phyloP scores from a whole-genome alignment of 176 grass and related monocot species.

The Cocos nucifera region DNA sequence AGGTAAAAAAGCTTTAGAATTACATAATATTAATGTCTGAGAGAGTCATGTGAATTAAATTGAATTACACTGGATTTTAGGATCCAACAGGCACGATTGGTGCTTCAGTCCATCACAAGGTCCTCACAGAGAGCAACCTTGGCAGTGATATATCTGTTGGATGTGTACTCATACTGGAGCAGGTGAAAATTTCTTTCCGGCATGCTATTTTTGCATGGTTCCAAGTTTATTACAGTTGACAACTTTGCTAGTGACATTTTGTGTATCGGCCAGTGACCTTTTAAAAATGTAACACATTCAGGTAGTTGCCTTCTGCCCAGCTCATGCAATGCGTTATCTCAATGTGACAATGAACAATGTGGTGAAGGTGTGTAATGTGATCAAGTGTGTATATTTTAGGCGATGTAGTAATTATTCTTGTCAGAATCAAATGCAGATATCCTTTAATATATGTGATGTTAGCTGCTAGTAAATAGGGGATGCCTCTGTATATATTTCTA shows the following conservation, averaged over 20 bases:
- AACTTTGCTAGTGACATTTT: not conserved
- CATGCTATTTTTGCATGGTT: not conserved
- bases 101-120: conserved; percentile 41
- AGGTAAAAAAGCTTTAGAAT: conserved; percentile 28
- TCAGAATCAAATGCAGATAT: too few relatives aligned
- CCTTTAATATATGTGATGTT: too few relatives aligned
- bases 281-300: conserved; percentile 18
- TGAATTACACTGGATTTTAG: conserved; percentile 11
- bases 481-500: too few relatives aligned
- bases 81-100: conserved; percentile 30
- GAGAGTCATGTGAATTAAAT: too few relatives aligned
- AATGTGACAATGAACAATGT: conserved; percentile 43
- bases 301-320: conserved; percentile 36
- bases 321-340: conserved; percentile 28
- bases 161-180: conserved; percentile 33
- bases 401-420: too few relatives aligned
- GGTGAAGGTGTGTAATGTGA: conserved; percentile 22
- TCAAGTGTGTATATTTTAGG: too few relatives aligned
- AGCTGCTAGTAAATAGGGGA: too few relatives aligned
- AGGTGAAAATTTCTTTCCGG: conserved; percentile 18
- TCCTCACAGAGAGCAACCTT: conserved; percentile 18
- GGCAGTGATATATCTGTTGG: conserved; percentile 32
- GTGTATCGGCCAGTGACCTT: not conserved
- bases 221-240: not conserved
- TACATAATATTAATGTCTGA: too few relatives aligned